Conservation (phyloP, 1,284 basidiomycete species). For the Lentinula novae-zelandiae region DNA sequence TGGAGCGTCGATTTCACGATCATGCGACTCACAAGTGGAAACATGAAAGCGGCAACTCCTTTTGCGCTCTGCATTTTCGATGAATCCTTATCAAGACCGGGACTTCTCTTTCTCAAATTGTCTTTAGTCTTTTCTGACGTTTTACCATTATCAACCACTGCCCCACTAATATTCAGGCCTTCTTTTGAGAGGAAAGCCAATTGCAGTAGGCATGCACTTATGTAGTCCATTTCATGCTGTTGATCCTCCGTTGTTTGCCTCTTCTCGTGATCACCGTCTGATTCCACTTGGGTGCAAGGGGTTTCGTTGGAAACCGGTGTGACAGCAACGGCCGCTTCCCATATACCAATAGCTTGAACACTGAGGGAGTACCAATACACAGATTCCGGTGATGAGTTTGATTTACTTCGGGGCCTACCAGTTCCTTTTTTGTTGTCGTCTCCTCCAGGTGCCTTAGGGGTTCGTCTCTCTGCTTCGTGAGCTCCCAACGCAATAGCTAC, state of each 20-base stretch:
- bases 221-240: conserved; percentile 41
- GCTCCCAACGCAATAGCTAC: conserved; percentile 15
- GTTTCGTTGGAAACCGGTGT: neutral
- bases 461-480: conserved; percentile 1
- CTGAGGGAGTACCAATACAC: conserved; percentile 23
- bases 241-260: conserved; percentile 15
- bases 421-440: neutral
- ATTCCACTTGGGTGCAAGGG: neutral
- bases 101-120: neutral
- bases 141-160: neutral
- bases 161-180: neutral
- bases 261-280: conserved; percentile 9
- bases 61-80: conserved; percentile 11
- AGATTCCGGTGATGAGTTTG: conserved; percentile 2
- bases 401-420: neutral
- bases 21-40: conserved; percentile 35
- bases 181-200: conserved; percentile 48
- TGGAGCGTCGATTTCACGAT: neutral
- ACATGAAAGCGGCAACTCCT: conserved; percentile 24
- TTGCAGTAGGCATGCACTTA: conserved; percentile 50
- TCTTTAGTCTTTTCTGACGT: neutral
- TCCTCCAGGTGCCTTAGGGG: neutral
- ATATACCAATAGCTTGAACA: conserved; percentile 25
- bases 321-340: conserved; percentile 16
- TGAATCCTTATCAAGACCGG: neutral